These are phyloP conservation scores for Tylopilus cervinicoccineus DNA, from an alignment of 768 basidiomycete genomes.

Conservation along the genomic window DNA sequence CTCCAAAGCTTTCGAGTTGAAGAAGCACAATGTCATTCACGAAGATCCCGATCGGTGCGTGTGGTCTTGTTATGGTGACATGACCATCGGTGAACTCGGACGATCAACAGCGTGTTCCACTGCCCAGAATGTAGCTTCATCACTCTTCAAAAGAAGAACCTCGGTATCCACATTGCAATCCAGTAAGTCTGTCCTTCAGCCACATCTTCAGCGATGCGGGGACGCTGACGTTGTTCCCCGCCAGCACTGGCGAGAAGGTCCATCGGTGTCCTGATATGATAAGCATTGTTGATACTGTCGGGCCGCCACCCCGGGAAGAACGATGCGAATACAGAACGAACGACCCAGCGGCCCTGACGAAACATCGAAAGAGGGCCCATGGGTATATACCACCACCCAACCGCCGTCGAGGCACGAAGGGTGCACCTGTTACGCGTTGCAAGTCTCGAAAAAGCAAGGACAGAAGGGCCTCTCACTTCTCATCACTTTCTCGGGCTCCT, in stretches of 20 bases:
- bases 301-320: neutral
- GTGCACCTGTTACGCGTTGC: neutral
- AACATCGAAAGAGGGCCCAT: conserved; percentile 22
- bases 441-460: neutral
- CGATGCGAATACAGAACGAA: conserved; percentile 21
- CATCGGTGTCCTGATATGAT: conserved; percentile 12
- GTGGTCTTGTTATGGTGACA: neutral
- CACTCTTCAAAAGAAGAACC: conserved; percentile 19
- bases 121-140: conserved; percentile 18
- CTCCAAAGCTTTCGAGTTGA: conserved; percentile 17
- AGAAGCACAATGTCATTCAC: conserved; percentile 19
- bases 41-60: conserved; percentile 9
- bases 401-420: neutral
- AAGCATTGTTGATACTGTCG: too few relatives aligned
- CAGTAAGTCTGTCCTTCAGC: conserved; percentile 13
- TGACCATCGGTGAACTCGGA: neutral
- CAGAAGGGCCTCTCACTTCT: neutral
- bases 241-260: conserved; percentile 21
- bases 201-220: neutral
- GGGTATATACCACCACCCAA: conserved; percentile 13
- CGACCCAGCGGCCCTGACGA: conserved; percentile 25
- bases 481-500: neutral
- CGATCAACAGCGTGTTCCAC: conserved; percentile 9
- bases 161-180: conserved; percentile 15
- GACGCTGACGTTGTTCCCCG: neutral